These are phyloP conservation scores for Amylostereum areolatum DNA, from an alignment of 1,284 basidiomycete genomes.

Conservation along the genomic window DNA sequence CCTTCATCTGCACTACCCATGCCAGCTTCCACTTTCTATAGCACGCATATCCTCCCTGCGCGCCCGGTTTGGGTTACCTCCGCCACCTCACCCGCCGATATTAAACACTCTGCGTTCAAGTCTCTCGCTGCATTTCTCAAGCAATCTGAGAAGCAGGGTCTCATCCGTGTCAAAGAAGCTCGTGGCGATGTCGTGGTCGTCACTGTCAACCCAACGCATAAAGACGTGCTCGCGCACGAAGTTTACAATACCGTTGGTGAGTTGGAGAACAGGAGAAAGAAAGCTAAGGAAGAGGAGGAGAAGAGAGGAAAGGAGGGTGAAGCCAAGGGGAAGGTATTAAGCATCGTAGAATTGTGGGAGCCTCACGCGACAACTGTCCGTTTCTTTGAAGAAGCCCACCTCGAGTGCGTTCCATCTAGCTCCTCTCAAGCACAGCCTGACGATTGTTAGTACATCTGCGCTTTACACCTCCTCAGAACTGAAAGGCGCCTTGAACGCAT, in stretches of 20 bases:
- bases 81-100: slow-evolving; percentile 39
- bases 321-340: slow-evolving; percentile 37
- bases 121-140: slow-evolving; percentile 79
- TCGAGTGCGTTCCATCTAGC: slow-evolving; percentile 41
- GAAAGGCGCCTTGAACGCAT: slow-evolving; percentile 51
- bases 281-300: slow-evolving; percentile 43
- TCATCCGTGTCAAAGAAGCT: slow-evolving; percentile 69
- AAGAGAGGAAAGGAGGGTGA: slow-evolving; percentile 36
- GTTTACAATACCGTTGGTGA: slow-evolving; percentile 59
- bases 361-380: slow-evolving; percentile 49
- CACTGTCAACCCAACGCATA: slow-evolving; percentile 56
- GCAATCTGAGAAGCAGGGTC: slow-evolving; percentile 59
- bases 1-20: slow-evolving; percentile 64
- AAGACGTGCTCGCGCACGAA: slow-evolving; percentile 46
- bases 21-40: slow-evolving; percentile 71
- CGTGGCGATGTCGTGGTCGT: slow-evolving; percentile 63
- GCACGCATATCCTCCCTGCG: slow-evolving; percentile 69
- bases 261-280: slow-evolving; percentile 50
- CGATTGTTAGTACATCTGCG: slow-evolving; percentile 36
- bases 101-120: slow-evolving; percentile 73
- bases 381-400: slow-evolving; percentile 59
- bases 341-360: slow-evolving; percentile 72
- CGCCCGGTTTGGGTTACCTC: slow-evolving; percentile 51
- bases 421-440: neutral
- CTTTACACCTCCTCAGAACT: slow-evolving; percentile 55